phyloP scores from a whole-genome alignment of 2,329 filamentous ascomycete genomes.

The Calonectria multiphialidica region DNA sequence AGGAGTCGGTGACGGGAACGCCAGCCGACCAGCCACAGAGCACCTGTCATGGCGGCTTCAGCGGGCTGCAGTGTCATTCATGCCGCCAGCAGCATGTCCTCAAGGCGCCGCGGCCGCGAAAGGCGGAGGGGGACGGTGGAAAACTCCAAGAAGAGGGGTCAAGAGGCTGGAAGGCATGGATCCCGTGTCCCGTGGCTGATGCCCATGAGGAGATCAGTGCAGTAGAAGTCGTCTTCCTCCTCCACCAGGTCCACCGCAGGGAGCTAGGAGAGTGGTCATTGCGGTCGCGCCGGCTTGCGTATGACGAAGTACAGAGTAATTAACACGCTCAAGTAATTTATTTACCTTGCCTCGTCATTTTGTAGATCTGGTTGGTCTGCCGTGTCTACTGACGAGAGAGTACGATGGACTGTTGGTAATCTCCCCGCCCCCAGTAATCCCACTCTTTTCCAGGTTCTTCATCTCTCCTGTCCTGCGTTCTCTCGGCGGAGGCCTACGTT shows the following conservation, averaged over 20 bases:
- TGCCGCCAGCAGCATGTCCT: not conserved
- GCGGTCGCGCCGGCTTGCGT: constrained; percentile 12
- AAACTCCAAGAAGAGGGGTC: constrained; percentile 10
- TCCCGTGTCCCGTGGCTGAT: constrained; percentile 1
- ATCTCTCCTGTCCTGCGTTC: constrained; percentile 24
- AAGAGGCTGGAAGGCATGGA: not conserved
- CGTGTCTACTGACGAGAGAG: constrained; percentile 7
- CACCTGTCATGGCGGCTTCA: not conserved
- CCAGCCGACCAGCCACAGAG: not conserved
- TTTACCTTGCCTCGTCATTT: constrained; percentile 15
- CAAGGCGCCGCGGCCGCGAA: constrained; percentile 15
- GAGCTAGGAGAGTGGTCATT: not conserved
- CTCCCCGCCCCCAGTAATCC: constrained; percentile 27
- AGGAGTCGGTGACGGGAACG: not conserved
- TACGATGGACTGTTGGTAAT: constrained; percentile 24
- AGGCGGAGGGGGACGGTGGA: not conserved
- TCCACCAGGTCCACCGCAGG: constrained; percentile 5
- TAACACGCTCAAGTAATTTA: constrained; percentile 15
- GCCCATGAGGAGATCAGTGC: constrained; percentile 1
- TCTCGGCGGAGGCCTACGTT: constrained; percentile 15
- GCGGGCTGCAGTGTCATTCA: not conserved
- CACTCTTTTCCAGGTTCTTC: constrained; percentile 16
- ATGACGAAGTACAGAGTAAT: constrained; percentile 20
- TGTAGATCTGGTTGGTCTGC: constrained; percentile 17
- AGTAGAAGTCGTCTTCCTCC: not conserved